Evolutionary conservation across 2,329 filamentous ascomycete species (phyloP).

Genomic region (Dactylellina haptotyla): DNA sequence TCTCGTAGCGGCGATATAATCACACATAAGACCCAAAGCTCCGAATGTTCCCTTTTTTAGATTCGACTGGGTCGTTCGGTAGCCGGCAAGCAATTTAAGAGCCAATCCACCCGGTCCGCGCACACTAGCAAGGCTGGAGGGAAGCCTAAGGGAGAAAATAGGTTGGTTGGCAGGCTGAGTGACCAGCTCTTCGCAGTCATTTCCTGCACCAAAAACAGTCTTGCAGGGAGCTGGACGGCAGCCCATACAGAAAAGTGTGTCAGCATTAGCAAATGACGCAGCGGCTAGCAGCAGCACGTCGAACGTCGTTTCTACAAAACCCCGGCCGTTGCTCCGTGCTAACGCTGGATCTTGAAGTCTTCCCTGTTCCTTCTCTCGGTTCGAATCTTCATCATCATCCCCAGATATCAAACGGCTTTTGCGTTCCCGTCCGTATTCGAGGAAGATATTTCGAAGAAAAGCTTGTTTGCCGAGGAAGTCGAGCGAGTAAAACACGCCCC

Average conservation of each 20-base stretch:
- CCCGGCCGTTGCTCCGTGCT: not conserved
- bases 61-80: conserved; percentile 29
- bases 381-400: not conserved
- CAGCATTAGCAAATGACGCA: conserved; percentile 49
- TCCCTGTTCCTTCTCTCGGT: not conserved
- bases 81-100: conserved; percentile 22
- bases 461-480: not conserved
- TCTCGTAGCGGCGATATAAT: not conserved
- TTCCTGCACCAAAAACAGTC: conserved; percentile 4
- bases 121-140: conserved; percentile 26
- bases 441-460: not conserved
- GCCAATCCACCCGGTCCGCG: not conserved
- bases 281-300: not conserved
- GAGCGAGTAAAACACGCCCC: conserved; percentile 7
- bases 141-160: conserved; percentile 34
- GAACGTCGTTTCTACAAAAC: conserved; percentile 23
- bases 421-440: not conserved
- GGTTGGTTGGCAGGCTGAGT: conserved; percentile 3
- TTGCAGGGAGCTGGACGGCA: no score
- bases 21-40: conserved; percentile 7
- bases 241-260: no score
- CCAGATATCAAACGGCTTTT: not conserved
- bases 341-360: not conserved
- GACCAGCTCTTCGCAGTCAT: conserved; percentile 11
- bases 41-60: conserved; percentile 29